Evolutionary conservation across 2,329 filamentous ascomycete genomes (phyloP), one percentile per base, ranked within the genome.

Genomic region (Neonectria faginata): DNA sequence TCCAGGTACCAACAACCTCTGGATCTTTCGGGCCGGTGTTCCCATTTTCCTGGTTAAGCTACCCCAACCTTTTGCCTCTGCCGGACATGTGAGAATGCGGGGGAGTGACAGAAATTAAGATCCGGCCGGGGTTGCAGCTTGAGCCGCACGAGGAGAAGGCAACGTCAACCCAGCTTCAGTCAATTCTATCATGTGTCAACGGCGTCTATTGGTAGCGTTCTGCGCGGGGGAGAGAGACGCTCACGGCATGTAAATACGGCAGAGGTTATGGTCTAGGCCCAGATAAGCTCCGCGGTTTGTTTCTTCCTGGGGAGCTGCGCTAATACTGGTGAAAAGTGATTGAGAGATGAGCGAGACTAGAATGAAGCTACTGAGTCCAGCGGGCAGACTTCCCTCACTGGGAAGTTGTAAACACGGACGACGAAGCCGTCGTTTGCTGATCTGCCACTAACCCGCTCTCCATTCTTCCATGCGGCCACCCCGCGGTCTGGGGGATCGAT

Each of bases 21-120:
- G 53, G 44, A 44, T 57, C 39, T 11, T 55, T 41, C 59, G 59
- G 59, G 59, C 59, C 59, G 59, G 50, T 29, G 39, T 62, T 41
- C 59, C 58, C 27, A 10, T 36, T 27, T 53, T 18, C 16, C 9
- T 18, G 41, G 8, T 12, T 31, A 33, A 31, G 8, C 5, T 31
- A 33, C 53, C 51, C 59, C 52, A 33, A 45, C 47, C 52, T n/a
- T 57, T 57, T 52, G 18, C 25, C 11, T 33, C 39, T 48, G 39
- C 45, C 27, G 53, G 45, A 14, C 60, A 53, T 53, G 54, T 47
- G 60, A 62, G 53, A 62, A 53, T 62, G 60, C 60, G 60, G 60
- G 60, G 60, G 53, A 48, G 27, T 33, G 16, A 12, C 47, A 36
- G 59, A 36, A 51, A 44, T 45, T 44, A 33, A 57, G 20, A 45